These are phyloP conservation scores for Suillus brevipes DNA, from an alignment of 768 basidiomycete genomes.

Conservation along the genomic window DNA sequence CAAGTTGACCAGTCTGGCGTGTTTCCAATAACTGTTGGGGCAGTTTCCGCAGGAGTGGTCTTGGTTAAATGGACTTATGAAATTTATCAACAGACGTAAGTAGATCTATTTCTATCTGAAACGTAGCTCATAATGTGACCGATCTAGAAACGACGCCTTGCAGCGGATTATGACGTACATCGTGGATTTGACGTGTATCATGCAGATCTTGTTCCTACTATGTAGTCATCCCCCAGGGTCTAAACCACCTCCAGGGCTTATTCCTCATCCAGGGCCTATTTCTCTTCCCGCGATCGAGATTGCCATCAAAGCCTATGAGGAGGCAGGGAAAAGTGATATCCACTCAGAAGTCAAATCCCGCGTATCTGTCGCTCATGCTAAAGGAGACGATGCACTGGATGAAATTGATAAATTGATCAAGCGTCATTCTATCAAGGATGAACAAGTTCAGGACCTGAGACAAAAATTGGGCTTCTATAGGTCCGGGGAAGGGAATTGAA, in stretches of 20 bases:
- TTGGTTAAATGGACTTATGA: slow-evolving; percentile 8
- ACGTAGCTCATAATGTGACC: not conserved
- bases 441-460: slow-evolving; percentile 7
- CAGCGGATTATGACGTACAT: slow-evolving; percentile 25
- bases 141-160: slow-evolving; percentile 7
- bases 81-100: slow-evolving; percentile 12
- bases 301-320: slow-evolving; percentile 2
- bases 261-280: not conserved
- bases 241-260: no score
- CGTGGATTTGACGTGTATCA: slow-evolving; percentile 26
- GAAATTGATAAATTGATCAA: slow-evolving; percentile 9
- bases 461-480: slow-evolving; percentile 14
- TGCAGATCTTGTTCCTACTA: slow-evolving; percentile 25
- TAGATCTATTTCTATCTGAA: not conserved
- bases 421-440: slow-evolving; percentile 7
- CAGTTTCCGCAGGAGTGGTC: not conserved
- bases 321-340: slow-evolving; percentile 5
- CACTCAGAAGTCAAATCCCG: slow-evolving; percentile 3
- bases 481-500: slow-evolving; percentile 26
- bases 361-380: not conserved
- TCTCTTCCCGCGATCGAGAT: slow-evolving; percentile 7
- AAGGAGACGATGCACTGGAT: slow-evolving; percentile 7
- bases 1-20: not conserved
- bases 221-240: no score
- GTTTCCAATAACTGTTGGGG: not conserved